Evolutionary conservation across 1,139 yeast genomes (phyloP).

Genomic region (Candida frijolesensis): DNA sequence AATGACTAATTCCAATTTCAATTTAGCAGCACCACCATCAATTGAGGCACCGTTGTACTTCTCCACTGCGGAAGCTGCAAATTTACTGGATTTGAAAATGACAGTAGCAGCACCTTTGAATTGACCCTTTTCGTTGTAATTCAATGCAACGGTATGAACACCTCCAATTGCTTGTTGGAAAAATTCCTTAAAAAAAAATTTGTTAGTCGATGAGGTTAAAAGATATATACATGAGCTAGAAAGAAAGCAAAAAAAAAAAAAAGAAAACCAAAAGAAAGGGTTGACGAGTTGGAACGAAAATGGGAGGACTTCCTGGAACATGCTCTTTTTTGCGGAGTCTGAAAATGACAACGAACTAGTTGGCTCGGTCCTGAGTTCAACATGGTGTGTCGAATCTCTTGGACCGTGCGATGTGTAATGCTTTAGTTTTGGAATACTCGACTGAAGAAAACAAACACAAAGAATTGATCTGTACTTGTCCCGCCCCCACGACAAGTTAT

Average conservation of each 20-base stretch:
- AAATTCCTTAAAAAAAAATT: slow-evolving; percentile 63
- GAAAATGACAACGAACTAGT: neutral
- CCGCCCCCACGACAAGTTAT: slow-evolving; percentile 5
- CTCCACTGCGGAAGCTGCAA: slow-evolving; percentile 74
- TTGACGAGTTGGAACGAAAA: neutral
- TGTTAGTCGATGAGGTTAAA: slow-evolving; percentile 21
- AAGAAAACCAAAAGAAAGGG: slow-evolving; percentile 1
- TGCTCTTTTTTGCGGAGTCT: neutral
- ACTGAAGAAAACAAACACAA: neutral
- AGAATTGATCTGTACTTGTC: slow-evolving; percentile 2
- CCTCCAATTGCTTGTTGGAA: slow-evolving; percentile 89
- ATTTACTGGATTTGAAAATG: slow-evolving; percentile 65
- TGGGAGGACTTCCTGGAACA: neutral
- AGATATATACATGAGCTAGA: slow-evolving; percentile 1
- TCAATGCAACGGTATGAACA: slow-evolving; percentile 67
- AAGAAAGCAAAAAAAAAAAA: slow-evolving; percentile 5
- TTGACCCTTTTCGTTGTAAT: slow-evolving; percentile 86
- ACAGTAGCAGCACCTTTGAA: slow-evolving; percentile 92
- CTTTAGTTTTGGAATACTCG: neutral
- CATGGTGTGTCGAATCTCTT: neutral
- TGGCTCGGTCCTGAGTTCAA: neutral
- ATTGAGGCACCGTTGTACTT: slow-evolving; percentile 92
- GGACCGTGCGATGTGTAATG: neutral
- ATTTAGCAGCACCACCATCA: slow-evolving; percentile 78
- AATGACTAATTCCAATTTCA: slow-evolving; percentile 82